phyloP scores from a whole-genome alignment of 2,329 filamentous ascomycete species.

The Parastagonospora nodorum region DNA sequence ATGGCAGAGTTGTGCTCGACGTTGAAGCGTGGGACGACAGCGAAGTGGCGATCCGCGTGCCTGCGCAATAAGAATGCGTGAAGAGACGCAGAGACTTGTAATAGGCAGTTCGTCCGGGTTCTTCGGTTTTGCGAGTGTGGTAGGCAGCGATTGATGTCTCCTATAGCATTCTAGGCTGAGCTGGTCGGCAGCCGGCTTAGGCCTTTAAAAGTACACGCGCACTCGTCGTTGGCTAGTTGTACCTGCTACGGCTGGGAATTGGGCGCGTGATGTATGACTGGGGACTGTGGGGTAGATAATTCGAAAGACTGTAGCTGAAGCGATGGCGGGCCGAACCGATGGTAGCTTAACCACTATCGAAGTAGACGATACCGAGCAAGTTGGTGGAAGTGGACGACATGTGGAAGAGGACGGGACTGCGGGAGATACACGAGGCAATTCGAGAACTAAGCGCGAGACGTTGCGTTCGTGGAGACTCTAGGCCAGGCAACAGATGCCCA shows the following conservation, averaged over 20 bases:
- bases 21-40: background rate
- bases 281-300: conserved; percentile 30
- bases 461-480: conserved; percentile 32
- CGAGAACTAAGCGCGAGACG: conserved; percentile 40
- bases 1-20: conserved; percentile 50
- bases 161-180: conserved; percentile 26
- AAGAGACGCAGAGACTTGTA: conserved; percentile 7
- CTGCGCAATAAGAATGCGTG: conserved; percentile 11
- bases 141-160: conserved; percentile 16
- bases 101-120: too few species aligned
- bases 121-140: conserved; percentile 16
- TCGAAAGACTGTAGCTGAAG: conserved; percentile 23
- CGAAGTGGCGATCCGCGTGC: background rate
- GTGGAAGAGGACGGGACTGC: conserved; percentile 28
- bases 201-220: conserved; percentile 10
- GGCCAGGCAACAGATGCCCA: conserved; percentile 21
- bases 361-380: conserved; percentile 44
- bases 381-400: conserved; percentile 44
- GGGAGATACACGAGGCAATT: conserved; percentile 19
- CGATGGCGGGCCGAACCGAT: conserved; percentile 32
- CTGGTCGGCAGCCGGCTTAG: conserved; percentile 11
- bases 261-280: conserved; percentile 24
- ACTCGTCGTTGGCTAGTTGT: conserved; percentile 8
- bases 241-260: conserved; percentile 17
- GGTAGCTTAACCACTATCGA: conserved; percentile 41